Conservation (phyloP, 371 early-diverging fungal species). For the Funneliformis caledonium region DNA sequence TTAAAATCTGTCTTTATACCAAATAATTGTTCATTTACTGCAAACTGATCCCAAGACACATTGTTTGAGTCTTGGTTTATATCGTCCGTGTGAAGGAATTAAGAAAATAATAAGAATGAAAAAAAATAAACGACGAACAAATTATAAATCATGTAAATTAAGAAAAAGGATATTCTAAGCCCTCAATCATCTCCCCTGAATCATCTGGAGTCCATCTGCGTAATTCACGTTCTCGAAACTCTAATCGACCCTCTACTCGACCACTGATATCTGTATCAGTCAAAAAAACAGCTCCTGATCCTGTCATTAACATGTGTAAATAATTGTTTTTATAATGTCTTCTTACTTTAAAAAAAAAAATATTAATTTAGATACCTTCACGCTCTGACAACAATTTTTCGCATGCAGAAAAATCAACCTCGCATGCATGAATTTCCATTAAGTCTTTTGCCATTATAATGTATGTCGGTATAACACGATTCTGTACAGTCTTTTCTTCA, state of each 20-base stretch:
- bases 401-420: constrained; percentile 61
- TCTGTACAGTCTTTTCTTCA: constrained; percentile 54
- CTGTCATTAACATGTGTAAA: not conserved
- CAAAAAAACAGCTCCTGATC: constrained; percentile 64
- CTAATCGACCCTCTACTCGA: constrained; percentile 59
- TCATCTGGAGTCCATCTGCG: constrained; percentile 85
- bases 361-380: constrained; percentile 48
- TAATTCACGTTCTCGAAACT: constrained; percentile 79
- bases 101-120: constrained; percentile 3
- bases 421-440: constrained; percentile 60
- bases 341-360: not conserved
- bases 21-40: constrained; percentile 93
- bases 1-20: constrained; percentile 95
- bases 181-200: constrained; percentile 35
- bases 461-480: constrained; percentile 51
- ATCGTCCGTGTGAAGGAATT: constrained; percentile 34
- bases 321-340: too few relatives aligned
- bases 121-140: not conserved
- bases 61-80: constrained; percentile 31
- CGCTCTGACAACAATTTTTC: constrained; percentile 51
- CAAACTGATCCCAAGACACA: constrained; percentile 97
- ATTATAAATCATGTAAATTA: not conserved
- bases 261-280: constrained; percentile 92
- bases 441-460: constrained; percentile 77
- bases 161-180: constrained; percentile 39